Percentiles rank a stretch among this genome's conserved stretches.
phyloP scores from a whole-genome alignment of 2,329 filamentous ascomycete species.

The Colletotrichum plurivorum region DNA sequence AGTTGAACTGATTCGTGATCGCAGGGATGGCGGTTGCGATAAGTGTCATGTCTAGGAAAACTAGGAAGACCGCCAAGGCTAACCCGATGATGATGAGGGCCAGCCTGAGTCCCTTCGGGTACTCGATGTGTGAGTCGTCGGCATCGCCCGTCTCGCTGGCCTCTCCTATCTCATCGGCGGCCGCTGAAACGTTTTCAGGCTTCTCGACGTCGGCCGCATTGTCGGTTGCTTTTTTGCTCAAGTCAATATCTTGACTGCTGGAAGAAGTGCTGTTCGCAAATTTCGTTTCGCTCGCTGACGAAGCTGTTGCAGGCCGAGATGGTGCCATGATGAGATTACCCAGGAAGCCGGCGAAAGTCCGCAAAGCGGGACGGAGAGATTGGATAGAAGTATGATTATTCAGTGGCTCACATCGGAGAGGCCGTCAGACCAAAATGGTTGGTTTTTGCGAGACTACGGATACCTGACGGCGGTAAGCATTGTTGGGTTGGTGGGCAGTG shows the following conservation, averaged over 20 bases:
- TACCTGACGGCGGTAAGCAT: not conserved
- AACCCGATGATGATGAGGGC: constrained; percentile 63
- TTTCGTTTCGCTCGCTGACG: too few species aligned
- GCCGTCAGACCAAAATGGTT: not conserved
- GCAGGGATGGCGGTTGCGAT: constrained; percentile 57
- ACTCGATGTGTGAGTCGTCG: constrained; percentile 15
- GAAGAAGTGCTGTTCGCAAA: too few species aligned
- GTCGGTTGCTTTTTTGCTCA: not conserved
- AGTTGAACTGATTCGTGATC: constrained; percentile 66
- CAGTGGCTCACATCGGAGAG: not conserved
- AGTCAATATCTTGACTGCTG: not conserved
- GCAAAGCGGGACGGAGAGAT: not conserved
- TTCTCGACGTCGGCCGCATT: not conserved
- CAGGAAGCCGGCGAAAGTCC: not conserved
- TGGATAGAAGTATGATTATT: not conserved
- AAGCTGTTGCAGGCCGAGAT: not conserved
- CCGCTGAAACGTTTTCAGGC: not conserved
- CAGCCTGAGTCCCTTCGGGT: constrained; percentile 52
- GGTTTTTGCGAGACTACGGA: not conserved
- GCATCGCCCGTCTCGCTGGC: not conserved
- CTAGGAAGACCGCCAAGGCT: constrained; percentile 68
- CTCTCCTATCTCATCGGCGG: not conserved
- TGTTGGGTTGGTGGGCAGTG: not conserved
- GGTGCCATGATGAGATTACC: not conserved
- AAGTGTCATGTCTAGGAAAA: constrained; percentile 46